These are phyloP conservation scores for Creolimax fragrantissima DNA, from an alignment of 78 protist species.

Conservation along the genomic window DNA sequence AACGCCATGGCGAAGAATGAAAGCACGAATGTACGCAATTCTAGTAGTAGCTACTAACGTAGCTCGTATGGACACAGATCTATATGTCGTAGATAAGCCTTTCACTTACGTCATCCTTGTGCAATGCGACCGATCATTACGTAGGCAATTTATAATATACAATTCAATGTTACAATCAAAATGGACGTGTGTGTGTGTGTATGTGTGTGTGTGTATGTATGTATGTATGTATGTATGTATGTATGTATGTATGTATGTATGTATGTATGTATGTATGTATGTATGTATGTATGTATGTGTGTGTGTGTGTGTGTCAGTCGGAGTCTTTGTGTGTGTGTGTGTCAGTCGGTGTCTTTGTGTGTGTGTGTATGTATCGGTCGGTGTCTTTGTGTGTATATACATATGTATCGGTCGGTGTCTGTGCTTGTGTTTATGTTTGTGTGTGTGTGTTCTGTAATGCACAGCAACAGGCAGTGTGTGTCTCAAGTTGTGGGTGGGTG, in stretches of 20 bases:
- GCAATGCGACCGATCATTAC: neutral
- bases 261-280: neutral
- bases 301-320: too few species aligned
- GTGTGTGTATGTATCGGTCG: too few species aligned
- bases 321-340: too few species aligned
- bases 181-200: neutral
- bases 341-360: too few species aligned
- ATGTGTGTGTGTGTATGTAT: neutral
- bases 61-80: neutral
- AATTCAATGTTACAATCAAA: neutral
- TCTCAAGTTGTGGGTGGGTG: too few species aligned
- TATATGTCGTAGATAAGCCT: neutral
- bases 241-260: neutral
- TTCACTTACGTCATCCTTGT: neutral
- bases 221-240: neutral
- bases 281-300: too few species aligned
- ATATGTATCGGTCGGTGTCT: too few species aligned
- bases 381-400: too few species aligned
- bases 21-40: neutral
- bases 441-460: too few species aligned
- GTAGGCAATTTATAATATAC: neutral
- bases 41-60: neutral
- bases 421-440: too few species aligned
- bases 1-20: too few species aligned
- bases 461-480: too few species aligned